A percentile compares a stretch with the other conserved stretches of the same genome.
Evolutionary conservation across 306 rosid species (phyloP).

Genomic region (Fagus crenata): DNA sequence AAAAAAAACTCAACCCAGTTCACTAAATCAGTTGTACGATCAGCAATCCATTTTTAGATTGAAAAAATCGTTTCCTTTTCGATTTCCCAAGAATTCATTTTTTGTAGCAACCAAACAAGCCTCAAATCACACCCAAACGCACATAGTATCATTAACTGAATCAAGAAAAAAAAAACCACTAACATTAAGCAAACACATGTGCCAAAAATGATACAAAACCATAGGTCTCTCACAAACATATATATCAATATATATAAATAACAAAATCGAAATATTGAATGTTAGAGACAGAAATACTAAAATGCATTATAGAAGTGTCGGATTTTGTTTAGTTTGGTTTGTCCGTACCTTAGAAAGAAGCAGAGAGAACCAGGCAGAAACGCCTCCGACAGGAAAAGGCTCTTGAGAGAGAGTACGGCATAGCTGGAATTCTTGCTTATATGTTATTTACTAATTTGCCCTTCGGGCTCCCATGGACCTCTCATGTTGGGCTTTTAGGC

Average conservation of each 20-base stretch:
- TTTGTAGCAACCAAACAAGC: not conserved
- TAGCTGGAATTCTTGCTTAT: no score
- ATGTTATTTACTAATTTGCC: no score
- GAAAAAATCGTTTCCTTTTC: not conserved
- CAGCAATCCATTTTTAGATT: not conserved
- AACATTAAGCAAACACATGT: not conserved
- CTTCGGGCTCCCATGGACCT: no score
- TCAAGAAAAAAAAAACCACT: not conserved
- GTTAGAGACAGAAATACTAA: not conserved
- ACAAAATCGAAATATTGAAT: not conserved
- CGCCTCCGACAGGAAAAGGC: no score
- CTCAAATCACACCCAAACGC: not conserved
- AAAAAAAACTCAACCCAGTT: not conserved
- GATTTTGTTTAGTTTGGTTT: not conserved
- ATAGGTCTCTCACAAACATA: no score
- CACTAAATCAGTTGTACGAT: not conserved
- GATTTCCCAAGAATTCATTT: not conserved
- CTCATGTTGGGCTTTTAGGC: no score
- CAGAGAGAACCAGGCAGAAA: not conserved
- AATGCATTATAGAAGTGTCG: not conserved
- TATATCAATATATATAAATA: not conserved
- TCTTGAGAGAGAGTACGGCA: no score
- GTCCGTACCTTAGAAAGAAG: not conserved
- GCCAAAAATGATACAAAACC: not conserved
- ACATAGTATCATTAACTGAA: not conserved